Evolutionary conservation across 2,329 filamentous ascomycete species (phyloP), one percentile per base, ranked within the genome.

Genomic region (Talaromyces amestolkiae): DNA sequence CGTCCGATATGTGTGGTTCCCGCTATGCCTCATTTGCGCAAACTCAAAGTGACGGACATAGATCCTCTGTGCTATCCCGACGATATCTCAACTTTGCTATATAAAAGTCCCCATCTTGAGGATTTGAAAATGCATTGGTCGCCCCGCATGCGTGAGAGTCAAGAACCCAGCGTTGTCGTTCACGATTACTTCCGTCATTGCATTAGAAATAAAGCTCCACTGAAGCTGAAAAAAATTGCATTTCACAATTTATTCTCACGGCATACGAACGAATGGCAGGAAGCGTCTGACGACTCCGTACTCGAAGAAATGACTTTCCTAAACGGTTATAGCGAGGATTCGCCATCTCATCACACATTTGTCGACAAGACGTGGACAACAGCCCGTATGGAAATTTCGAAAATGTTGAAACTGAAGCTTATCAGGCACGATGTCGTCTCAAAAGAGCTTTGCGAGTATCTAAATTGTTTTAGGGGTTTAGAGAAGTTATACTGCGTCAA

Each of bases 1-100:
- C 81, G 86, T 41, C 86, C 87, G 1, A 84, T 83, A 6, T 80
- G 81, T 43, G 74, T 84, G 4, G 81, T 88, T 47, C 86, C 86
- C 1, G 78, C 85, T 0, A 81, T 89, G 70, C 83, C 84, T 8
- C 85, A 83, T 68, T 77, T 89, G 27, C 78, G 77, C 39, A 78
- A 76, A 4, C 77, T 89, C 41, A 82, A 83, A 61, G 79, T 86
- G 33, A 84, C 84, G 66, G 82, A 88, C 68, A 86, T 88, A 61
- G 87, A 89, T 64, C 87, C 87, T 0, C 78, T 89, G 10, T 89
- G 86, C 75, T 87, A 87, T 69, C 85, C 85, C 0, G 87, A 89
- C 73, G 86, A 88, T 69, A 82, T 89, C 9, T 85, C 85, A 15
- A 77, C 84, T 24, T 74, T 89, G 15, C 74, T 89, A 7, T 73